Evolutionary conservation across 1,139 yeast species (phyloP).

Genomic region (Scheffersomyces titani): DNA sequence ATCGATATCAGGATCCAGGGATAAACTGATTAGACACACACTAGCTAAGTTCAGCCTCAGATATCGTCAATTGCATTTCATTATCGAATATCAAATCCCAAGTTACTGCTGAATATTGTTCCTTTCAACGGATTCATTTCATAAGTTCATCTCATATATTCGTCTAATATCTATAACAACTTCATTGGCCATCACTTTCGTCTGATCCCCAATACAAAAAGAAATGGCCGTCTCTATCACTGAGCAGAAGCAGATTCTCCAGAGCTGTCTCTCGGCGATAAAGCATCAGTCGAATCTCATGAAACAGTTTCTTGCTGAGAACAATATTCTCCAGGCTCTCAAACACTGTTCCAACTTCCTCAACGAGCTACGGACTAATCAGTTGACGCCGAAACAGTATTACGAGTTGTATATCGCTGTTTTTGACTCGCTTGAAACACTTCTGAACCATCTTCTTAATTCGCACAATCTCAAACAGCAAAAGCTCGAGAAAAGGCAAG

Average conservation of each 20-base stretch:
- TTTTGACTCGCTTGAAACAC: slow-evolving; percentile 76
- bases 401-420: slow-evolving; percentile 87
- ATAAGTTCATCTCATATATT: no score
- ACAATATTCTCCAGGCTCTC: slow-evolving; percentile 77
- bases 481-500: slow-evolving; percentile 12
- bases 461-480: slow-evolving; percentile 53
- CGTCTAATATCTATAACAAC: background rate
- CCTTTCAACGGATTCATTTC: background rate
- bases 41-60: background rate
- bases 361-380: slow-evolving; percentile 76
- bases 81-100: background rate
- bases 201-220: background rate
- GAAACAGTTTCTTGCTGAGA: slow-evolving; percentile 77
- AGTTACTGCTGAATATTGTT: background rate
- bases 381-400: slow-evolving; percentile 85
- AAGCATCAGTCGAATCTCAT: slow-evolving; percentile 72
- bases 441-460: slow-evolving; percentile 65
- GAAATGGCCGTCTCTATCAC: slow-evolving; percentile 1
- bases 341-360: slow-evolving; percentile 85
- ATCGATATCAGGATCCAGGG: background rate
- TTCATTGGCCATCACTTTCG: background rate
- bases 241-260: slow-evolving; percentile 31
- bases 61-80: background rate
- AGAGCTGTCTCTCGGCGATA: slow-evolving; percentile 57
- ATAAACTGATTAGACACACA: background rate